phyloP scores from a whole-genome alignment of 2,329 filamentous ascomycete species.

The Septoria petroselini region DNA sequence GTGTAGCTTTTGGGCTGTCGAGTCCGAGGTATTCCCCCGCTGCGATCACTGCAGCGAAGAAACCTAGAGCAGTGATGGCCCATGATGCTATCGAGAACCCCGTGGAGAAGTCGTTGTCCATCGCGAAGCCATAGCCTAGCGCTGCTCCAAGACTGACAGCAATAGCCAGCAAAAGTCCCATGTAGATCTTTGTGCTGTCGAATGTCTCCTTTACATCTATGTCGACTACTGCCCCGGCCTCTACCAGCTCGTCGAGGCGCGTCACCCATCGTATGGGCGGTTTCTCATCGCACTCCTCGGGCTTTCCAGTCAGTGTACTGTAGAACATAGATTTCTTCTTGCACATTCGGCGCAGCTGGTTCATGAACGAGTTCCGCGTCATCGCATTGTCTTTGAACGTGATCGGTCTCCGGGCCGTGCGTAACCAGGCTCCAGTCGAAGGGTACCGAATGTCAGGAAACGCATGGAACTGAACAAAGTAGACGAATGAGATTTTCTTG shows the following conservation, averaged over 20 bases:
- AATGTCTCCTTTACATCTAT: conserved; percentile 25
- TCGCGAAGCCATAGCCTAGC: conserved; percentile 22
- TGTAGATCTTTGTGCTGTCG: conserved; percentile 22
- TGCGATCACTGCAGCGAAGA: conserved; percentile 24
- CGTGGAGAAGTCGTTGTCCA: conserved; percentile 22
- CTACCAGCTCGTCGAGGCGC: conserved; percentile 17
- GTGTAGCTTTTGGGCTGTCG: conserved; percentile 19
- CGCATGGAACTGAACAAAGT: conserved; percentile 23
- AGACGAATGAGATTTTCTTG: conserved; percentile 22
- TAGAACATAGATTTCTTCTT: conserved; percentile 13
- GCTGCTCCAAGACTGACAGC: conserved; percentile 19
- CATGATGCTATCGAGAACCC: conserved; percentile 25
- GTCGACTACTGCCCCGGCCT: conserved; percentile 21
- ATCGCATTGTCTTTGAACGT: conserved; percentile 13
- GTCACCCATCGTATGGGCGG: conserved; percentile 13
- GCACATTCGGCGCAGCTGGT: conserved; percentile 14
- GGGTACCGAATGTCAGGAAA: conserved; percentile 5
- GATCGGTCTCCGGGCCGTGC: conserved; percentile 16
- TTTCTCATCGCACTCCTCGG: background rate
- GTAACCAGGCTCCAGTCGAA: conserved; percentile 5
- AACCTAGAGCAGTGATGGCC: conserved; percentile 24
- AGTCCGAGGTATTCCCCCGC: conserved; percentile 23
- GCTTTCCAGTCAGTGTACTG: conserved; percentile 2
- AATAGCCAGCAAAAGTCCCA: conserved; percentile 20
- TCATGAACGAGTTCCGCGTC: conserved; percentile 21